Conservation (phyloP, 805 yeast species). For the Priceomyces melissophilus region DNA sequence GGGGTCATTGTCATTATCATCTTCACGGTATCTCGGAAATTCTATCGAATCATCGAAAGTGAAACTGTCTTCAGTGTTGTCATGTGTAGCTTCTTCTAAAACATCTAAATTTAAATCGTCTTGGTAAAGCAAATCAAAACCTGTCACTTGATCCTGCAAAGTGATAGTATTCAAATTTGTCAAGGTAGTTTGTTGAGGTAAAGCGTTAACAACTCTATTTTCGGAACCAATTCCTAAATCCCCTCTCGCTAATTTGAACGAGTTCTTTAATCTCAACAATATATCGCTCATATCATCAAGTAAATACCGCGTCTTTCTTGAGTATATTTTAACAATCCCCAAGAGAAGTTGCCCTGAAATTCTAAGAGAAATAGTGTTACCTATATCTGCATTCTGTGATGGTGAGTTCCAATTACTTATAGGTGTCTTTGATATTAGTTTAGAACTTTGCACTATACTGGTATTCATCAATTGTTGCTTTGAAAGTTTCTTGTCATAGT, state of each 20-base stretch:
- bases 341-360: slow-evolving; percentile 81
- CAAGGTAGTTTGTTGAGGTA: slow-evolving; percentile 58
- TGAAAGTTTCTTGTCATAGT: slow-evolving; percentile 72
- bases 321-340: slow-evolving; percentile 84
- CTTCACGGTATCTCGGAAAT: slow-evolving; percentile 47
- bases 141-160: slow-evolving; percentile 75
- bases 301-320: slow-evolving; percentile 78
- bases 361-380: slow-evolving; percentile 69
- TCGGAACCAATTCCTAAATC: slow-evolving; percentile 15
- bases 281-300: slow-evolving; percentile 82
- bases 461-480: slow-evolving; percentile 71
- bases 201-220: slow-evolving; percentile 48
- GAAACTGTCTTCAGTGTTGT: slow-evolving; percentile 31
- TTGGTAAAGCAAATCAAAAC: slow-evolving; percentile 66
- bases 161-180: slow-evolving; percentile 58
- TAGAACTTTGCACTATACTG: slow-evolving; percentile 54
- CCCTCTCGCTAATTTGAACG: slow-evolving; percentile 48
- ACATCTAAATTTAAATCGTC: slow-evolving; percentile 48
- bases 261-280: slow-evolving; percentile 62
- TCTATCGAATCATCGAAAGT: slow-evolving; percentile 61
- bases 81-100: slow-evolving; percentile 18
- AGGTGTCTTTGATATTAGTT: slow-evolving; percentile 50
- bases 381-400: slow-evolving; percentile 13
- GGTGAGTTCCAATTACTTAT: slow-evolving; percentile 34
- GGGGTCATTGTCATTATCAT: slow-evolving; percentile 18